Conservation (phyloP, 23 red algal genomes). For the Gracilaria caudata region DNA sequence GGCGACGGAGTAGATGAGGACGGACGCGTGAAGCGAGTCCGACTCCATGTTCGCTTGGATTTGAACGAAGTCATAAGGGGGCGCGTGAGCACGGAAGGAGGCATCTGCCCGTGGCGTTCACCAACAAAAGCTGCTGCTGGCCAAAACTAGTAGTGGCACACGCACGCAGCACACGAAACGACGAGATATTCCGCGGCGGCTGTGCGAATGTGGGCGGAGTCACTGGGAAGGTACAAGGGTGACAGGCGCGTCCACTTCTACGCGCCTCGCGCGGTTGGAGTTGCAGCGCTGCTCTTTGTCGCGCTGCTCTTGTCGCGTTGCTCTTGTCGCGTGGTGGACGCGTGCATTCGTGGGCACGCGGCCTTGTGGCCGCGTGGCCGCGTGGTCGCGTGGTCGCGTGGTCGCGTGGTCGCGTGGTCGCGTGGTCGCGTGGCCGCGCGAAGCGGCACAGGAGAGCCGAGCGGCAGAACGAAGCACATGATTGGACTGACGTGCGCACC, state of each 20-base stretch:
- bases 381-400: too few species aligned
- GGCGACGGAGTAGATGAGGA: conserved; percentile 1
- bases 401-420: too few species aligned
- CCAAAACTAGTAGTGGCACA: too few species aligned
- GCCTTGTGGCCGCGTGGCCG: too few species aligned
- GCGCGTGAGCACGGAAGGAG: background rate
- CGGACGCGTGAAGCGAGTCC: conserved; percentile 4
- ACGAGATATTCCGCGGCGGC: background rate
- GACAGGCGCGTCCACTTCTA: too few species aligned
- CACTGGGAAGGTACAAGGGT: background rate
- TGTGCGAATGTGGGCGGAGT: conserved; percentile 6
- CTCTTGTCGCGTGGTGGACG: too few species aligned
- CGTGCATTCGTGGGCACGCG: too few species aligned
- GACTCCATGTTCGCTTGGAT: conserved; percentile 7
- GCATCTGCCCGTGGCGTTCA: background rate
- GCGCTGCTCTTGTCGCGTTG: background rate
- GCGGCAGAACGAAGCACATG: background rate
- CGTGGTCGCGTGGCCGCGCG: too few species aligned
- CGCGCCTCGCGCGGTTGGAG: too few species aligned
- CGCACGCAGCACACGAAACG: background rate
- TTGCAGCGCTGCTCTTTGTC: too few species aligned
- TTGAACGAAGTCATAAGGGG: conserved; percentile 8
- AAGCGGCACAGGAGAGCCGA: background rate
- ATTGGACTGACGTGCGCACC: background rate
- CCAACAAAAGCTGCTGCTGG: background rate